These are phyloP conservation scores for Pleurotus giganteus DNA, from an alignment of 768 basidiomycete species.

Conservation along the genomic window DNA sequence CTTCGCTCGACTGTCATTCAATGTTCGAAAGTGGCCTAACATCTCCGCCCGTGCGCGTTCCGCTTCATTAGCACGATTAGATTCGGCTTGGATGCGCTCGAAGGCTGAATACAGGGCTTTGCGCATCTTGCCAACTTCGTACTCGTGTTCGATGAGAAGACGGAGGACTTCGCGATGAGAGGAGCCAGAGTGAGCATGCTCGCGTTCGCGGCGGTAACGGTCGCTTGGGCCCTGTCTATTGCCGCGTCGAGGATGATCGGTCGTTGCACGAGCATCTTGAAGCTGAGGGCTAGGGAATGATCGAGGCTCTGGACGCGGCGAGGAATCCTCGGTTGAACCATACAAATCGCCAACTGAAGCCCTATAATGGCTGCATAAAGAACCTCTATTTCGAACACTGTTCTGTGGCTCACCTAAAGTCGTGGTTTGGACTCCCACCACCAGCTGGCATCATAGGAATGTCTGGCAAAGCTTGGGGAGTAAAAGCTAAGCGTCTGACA, in stretches of 20 bases:
- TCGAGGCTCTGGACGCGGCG: background rate
- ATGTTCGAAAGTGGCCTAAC: constrained; percentile 27
- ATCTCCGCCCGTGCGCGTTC: constrained; percentile 32
- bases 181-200: constrained; percentile 17
- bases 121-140: constrained; percentile 32
- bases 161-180: constrained; percentile 27
- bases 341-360: background rate
- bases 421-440: background rate
- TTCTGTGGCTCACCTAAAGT: background rate
- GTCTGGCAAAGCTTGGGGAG: too few species aligned
- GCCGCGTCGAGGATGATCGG: background rate
- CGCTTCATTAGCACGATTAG: constrained; percentile 30
- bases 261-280: background rate
- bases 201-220: constrained; percentile 18
- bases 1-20: constrained; percentile 27
- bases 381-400: background rate
- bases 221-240: constrained; percentile 7
- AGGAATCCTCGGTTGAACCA: background rate
- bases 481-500: too few species aligned
- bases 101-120: constrained; percentile 33
- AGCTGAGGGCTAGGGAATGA: background rate
- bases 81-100: constrained; percentile 31
- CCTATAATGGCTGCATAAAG: background rate
- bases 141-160: constrained; percentile 30
- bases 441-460: too few species aligned